Conservation (phyloP, 2,329 filamentous ascomycete species). For the Cladosporium sp. region DNA sequence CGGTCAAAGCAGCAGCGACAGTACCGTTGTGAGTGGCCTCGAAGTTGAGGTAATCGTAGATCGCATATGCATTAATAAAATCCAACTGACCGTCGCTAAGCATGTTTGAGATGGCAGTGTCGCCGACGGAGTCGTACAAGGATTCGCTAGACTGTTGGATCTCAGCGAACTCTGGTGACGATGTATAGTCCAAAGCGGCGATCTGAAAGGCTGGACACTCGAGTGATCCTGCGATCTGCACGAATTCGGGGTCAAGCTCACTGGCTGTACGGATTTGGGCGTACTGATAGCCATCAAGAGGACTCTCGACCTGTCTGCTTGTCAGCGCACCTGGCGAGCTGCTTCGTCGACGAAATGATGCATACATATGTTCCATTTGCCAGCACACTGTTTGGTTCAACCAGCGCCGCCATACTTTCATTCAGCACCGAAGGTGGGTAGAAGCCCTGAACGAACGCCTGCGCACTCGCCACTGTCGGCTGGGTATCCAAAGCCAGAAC, state of each 20-base stretch:
- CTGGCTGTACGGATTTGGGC: slow-evolving; percentile 44
- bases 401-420: slow-evolving; percentile 24
- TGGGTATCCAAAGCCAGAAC: slow-evolving; percentile 46
- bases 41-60: slow-evolving; percentile 56
- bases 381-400: slow-evolving; percentile 38
- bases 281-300: slow-evolving; percentile 57
- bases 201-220: slow-evolving; percentile 27
- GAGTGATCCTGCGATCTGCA: slow-evolving; percentile 44
- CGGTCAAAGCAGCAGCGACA: slow-evolving; percentile 24
- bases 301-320: slow-evolving; percentile 36
- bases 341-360: too few species aligned
- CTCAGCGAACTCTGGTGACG: slow-evolving; percentile 37
- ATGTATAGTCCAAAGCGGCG: slow-evolving; percentile 39
- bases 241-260: slow-evolving; percentile 46
- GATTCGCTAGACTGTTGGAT: slow-evolving; percentile 34
- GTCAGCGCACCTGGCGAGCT: neutral
- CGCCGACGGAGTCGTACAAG: slow-evolving; percentile 47
- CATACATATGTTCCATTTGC: slow-evolving; percentile 42
- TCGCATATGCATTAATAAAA: slow-evolving; percentile 50
- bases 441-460: slow-evolving; percentile 59
- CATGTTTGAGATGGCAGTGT: slow-evolving; percentile 40
- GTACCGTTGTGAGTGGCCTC: slow-evolving; percentile 49
- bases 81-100: slow-evolving; percentile 38
- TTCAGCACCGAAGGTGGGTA: slow-evolving; percentile 49
- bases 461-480: slow-evolving; percentile 49